Percentiles rank a stretch among this genome's conserved stretches.
These are phyloP conservation scores for Polychytrium aggregatum DNA, from an alignment of 192 early-diverging fungal species.

Conservation along the genomic window DNA sequence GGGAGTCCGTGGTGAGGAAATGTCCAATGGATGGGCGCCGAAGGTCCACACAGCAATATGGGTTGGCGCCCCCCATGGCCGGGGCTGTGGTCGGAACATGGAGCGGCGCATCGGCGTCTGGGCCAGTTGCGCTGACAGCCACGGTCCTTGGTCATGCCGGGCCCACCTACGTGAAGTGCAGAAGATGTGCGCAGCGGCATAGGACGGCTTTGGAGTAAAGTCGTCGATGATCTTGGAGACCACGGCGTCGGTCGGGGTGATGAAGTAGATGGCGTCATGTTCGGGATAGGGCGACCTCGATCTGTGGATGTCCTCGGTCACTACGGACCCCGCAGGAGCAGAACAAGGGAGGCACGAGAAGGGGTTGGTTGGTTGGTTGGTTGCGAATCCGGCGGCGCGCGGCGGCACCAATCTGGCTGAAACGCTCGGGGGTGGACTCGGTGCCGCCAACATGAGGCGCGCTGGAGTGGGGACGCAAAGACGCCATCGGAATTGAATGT, in stretches of 20 bases:
- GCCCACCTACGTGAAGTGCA: constrained; percentile 14
- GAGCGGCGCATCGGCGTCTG: too few species aligned
- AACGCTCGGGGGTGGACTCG: background rate
- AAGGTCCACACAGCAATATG: too few species aligned
- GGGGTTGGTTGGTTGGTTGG: too few species aligned
- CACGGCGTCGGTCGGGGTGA: constrained; percentile 29
- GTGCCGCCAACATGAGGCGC: background rate
- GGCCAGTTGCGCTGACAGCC: too few species aligned
- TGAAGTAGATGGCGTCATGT: constrained; percentile 45
- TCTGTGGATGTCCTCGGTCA: constrained; percentile 35
- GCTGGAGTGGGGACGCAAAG: background rate
- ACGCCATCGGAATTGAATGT: background rate
- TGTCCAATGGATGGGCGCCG: background rate
- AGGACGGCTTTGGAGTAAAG: constrained; percentile 29
- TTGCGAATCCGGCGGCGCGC: too few species aligned
- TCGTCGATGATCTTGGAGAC: constrained; percentile 41
- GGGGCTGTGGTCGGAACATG: background rate
- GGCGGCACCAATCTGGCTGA: background rate
- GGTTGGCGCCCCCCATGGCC: background rate
- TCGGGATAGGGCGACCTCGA: constrained; percentile 38
- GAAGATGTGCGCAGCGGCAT: constrained; percentile 33
- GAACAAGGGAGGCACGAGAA: too few species aligned
- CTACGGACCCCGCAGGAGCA: too few species aligned
- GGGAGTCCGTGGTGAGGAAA: too few species aligned
- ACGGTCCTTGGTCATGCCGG: too few species aligned